Evolutionary conservation across 306 rosid genomes (phyloP).

Genomic region (Cicer pinnatifidum): DNA sequence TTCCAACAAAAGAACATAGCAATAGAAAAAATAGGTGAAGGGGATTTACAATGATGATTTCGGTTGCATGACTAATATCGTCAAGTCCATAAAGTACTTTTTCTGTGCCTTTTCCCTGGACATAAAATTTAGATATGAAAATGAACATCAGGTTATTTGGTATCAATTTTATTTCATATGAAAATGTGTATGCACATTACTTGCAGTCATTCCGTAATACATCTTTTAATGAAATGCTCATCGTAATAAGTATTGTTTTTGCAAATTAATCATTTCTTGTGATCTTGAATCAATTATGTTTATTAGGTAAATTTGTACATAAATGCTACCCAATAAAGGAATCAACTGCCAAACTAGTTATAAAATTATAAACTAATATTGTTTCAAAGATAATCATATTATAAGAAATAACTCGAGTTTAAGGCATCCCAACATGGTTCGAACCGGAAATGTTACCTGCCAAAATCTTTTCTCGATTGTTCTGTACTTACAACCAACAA

Average conservation of each 20-base stretch:
- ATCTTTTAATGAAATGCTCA: neutral
- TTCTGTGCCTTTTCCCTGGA: constrained; percentile 78
- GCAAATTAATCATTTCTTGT: neutral
- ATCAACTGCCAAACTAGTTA: neutral
- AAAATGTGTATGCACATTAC: constrained; percentile 16
- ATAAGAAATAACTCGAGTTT: constrained; percentile 12
- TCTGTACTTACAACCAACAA: constrained; percentile 90
- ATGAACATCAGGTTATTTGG: constrained; percentile 20
- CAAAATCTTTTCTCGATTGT: constrained; percentile 72
- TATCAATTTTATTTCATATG: constrained; percentile 36
- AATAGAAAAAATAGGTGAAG: constrained; percentile 39
- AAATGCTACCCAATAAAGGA: constrained; percentile 15
- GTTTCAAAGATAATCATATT: constrained; percentile 35
- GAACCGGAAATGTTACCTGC: constrained; percentile 64
- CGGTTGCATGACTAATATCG: constrained; percentile 70
- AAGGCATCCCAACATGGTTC: constrained; percentile 38
- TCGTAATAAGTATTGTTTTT: neutral
- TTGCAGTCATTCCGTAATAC: neutral
- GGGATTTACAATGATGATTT: constrained; percentile 71
- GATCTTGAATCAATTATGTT: constrained; percentile 7
- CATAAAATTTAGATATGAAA: constrained; percentile 42
- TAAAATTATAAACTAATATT: constrained; percentile 3
- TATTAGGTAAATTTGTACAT: constrained; percentile 8
- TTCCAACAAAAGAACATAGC: constrained; percentile 15
- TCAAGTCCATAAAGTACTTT: constrained; percentile 78